Evolutionary conservation across 306 rosid species (phyloP).

Genomic region (Nissolia schottii): DNA sequence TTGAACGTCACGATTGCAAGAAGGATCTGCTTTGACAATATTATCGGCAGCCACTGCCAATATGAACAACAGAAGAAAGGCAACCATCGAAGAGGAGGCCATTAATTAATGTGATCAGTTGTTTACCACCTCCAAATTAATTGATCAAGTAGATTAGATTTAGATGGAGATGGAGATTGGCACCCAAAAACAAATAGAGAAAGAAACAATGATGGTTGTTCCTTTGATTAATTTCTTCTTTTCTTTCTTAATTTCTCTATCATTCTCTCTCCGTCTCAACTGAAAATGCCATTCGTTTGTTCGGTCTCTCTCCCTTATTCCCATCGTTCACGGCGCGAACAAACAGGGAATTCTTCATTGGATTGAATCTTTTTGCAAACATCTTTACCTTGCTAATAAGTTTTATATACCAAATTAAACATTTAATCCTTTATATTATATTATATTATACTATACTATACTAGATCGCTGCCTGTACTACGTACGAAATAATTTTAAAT

Average conservation of each 20-base stretch:
- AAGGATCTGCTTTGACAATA: not conserved
- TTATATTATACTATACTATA: no score
- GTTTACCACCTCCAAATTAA: no score
- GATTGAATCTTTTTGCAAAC: not conserved
- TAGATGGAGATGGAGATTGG: not conserved
- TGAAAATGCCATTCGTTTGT: not conserved
- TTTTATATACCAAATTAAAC: not conserved
- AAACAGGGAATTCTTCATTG: not conserved
- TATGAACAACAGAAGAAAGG: not conserved
- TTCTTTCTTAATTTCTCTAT: not conserved
- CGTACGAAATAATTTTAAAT: no score
- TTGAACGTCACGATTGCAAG: conserved; percentile 8
- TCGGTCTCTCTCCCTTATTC: not conserved
- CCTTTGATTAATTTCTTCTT: not conserved
- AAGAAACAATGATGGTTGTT: not conserved
- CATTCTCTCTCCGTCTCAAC: not conserved
- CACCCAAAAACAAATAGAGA: not conserved
- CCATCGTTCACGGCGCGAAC: not conserved
- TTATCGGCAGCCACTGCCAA: not conserved
- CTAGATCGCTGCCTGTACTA: no score
- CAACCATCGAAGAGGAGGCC: conserved; percentile 1
- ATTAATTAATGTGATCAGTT: not conserved
- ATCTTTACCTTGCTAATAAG: no score
- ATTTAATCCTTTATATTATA: not conserved
- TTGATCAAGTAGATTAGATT: no score